phyloP scores from a whole-genome alignment of 1,139 yeast genomes.

The Zygosaccharomyces sapae region DNA sequence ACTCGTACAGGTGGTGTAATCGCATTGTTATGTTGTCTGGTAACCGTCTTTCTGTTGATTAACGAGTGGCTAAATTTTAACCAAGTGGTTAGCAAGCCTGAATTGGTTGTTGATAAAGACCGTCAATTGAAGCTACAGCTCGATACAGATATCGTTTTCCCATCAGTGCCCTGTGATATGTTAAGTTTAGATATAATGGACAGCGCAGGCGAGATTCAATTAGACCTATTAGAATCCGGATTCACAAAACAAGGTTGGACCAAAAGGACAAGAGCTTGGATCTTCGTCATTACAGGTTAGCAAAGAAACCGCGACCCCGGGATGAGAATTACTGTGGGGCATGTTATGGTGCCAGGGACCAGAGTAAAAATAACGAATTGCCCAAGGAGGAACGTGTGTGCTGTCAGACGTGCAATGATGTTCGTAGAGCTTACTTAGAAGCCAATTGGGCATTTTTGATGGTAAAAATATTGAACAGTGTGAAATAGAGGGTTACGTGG shows the following conservation, averaged over 20 bases:
- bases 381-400: conserved; percentile 47
- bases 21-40: conserved; percentile 63
- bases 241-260: conserved; percentile 61
- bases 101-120: conserved; percentile 83
- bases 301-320: conserved; percentile 32
- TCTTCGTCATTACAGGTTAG: conserved; percentile 39
- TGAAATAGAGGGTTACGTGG: conserved; percentile 80
- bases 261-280: conserved; percentile 25
- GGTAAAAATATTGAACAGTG: conserved; percentile 86
- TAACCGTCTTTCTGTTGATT: conserved; percentile 59
- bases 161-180: conserved; percentile 75
- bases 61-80: conserved; percentile 77
- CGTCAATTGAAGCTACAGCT: conserved; percentile 72
- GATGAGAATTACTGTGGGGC: conserved; percentile 64
- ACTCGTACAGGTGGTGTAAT: conserved; percentile 89
- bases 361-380: conserved; percentile 47
- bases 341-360: conserved; percentile 82
- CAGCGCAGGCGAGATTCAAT: conserved; percentile 76
- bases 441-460: conserved; percentile 86
- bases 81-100: conserved; percentile 65
- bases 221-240: conserved; percentile 66
- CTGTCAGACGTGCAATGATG: conserved; percentile 84
- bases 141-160: conserved; percentile 76
- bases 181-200: conserved; percentile 69
- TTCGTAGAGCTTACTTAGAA: conserved; percentile 70